Evolutionary conservation across 1,284 basidiomycete species (phyloP).

Genomic region (Naganishia sp.): DNA sequence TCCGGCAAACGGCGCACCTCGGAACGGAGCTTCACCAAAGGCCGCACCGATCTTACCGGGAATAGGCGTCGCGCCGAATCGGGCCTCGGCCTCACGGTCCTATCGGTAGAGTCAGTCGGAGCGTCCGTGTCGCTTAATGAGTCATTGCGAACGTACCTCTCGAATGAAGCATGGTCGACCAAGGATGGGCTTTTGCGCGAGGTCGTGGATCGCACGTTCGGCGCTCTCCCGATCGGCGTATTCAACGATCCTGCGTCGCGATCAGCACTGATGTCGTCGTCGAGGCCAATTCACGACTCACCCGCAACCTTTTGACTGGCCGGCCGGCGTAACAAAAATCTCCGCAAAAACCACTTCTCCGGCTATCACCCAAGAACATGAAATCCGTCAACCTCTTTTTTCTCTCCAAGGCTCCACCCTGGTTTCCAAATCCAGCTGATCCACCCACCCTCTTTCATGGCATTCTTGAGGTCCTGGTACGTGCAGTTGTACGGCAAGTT

Average conservation of each 20-base stretch:
- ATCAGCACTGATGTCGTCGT: not conserved
- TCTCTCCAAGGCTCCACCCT: constrained; percentile 17
- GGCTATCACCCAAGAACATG: constrained; percentile 60
- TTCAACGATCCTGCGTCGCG: constrained; percentile 75
- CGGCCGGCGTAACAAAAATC: constrained; percentile 92
- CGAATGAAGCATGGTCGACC: constrained; percentile 94
- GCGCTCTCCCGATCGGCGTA: constrained; percentile 81
- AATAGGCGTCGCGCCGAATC: constrained; percentile 89
- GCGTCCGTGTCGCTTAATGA: not conserved
- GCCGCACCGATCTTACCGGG: constrained; percentile 90
- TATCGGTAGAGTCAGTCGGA: constrained; percentile 47
- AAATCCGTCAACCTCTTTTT: constrained; percentile 39
- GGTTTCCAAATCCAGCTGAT: constrained; percentile 58
- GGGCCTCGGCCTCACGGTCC: constrained; percentile 94
- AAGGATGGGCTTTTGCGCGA: constrained; percentile 82
- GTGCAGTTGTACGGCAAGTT: constrained; percentile 97
- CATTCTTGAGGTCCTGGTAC: constrained; percentile 96
- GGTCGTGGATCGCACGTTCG: constrained; percentile 77
- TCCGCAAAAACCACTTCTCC: constrained; percentile 97
- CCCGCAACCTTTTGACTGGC: constrained; percentile 98
- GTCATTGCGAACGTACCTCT: constrained; percentile 65
- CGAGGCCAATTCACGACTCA: constrained; percentile 57
- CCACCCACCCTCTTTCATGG: constrained; percentile 98
- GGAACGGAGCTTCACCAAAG: constrained; percentile 60
- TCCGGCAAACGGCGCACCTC: constrained; percentile 68